phyloP scores from a whole-genome alignment of 768 basidiomycete species.

The Lactifluus volemus region DNA sequence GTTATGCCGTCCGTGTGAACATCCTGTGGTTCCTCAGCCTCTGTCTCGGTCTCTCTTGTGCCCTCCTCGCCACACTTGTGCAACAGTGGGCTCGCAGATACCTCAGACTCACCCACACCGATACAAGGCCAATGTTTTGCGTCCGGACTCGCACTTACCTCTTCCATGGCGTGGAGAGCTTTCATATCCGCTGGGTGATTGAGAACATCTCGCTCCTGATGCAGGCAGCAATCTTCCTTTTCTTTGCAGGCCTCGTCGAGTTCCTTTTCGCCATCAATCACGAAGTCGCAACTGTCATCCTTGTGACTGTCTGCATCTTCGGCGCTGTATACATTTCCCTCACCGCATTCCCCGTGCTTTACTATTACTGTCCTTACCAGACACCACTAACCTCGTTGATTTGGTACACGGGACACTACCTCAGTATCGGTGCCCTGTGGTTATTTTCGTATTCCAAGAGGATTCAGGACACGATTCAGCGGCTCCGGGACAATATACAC shows the following conservation, averaged over 20 bases:
- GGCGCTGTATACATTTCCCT: not conserved
- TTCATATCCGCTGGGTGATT: conserved; percentile 1
- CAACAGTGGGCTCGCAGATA: conserved; percentile 15
- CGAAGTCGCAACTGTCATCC: not conserved
- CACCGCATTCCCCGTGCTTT: not conserved
- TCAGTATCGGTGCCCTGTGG: not conserved
- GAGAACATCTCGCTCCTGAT: not conserved
- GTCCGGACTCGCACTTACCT: conserved; percentile 9
- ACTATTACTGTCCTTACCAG: not conserved
- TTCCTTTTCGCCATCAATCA: not conserved
- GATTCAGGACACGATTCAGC: not conserved
- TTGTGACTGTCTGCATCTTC: not conserved
- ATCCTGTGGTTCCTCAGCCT: conserved; percentile 19
- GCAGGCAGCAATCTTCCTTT: not conserved
- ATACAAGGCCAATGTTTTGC: not conserved
- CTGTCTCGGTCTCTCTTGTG: conserved; percentile 3
- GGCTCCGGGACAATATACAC: not conserved
- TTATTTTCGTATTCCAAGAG: not conserved
- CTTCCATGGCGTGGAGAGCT: not conserved
- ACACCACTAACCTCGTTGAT: not conserved
- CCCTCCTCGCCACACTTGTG: conserved; percentile 10
- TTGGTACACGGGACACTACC: not conserved
- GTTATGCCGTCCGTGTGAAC: conserved; percentile 7
- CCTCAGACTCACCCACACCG: not conserved
- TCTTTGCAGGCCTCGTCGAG: not conserved